These are phyloP conservation scores for Antitrichia curtipendula DNA, from an alignment of 225 moss, liverwort and hornwort genomes.

Conservation along the genomic window DNA sequence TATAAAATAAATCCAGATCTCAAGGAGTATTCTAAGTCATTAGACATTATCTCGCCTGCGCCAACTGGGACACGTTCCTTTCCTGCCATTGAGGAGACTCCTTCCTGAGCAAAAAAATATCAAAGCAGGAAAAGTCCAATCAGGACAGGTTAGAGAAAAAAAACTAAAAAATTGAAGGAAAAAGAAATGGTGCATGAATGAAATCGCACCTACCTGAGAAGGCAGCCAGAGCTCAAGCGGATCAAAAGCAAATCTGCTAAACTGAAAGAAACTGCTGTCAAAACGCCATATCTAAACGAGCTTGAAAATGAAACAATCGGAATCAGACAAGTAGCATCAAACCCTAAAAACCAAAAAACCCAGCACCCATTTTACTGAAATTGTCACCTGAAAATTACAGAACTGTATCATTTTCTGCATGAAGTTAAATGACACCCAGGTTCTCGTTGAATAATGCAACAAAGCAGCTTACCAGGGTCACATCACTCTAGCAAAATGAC, in stretches of 20 bases:
- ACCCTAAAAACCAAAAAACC: too few relatives aligned
- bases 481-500: background rate
- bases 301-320: background rate
- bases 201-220: background rate
- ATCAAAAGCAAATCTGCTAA: background rate
- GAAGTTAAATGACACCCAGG: background rate
- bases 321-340: background rate
- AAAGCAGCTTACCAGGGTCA: background rate
- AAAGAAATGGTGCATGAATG: background rate
- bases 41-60: background rate
- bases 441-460: background rate
- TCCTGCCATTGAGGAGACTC: too few relatives aligned
- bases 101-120: background rate
- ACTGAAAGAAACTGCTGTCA: background rate
- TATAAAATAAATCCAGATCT: background rate
- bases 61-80: background rate
- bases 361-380: background rate
- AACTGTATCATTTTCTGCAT: background rate
- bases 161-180: background rate
- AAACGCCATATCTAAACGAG: background rate
- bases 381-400: background rate
- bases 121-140: background rate
- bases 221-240: background rate
- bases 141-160: background rate
- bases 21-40: background rate